Evolutionary conservation across 1,139 yeast genomes (phyloP).

Genomic region (Lodderomyces oxycetoniae): DNA sequence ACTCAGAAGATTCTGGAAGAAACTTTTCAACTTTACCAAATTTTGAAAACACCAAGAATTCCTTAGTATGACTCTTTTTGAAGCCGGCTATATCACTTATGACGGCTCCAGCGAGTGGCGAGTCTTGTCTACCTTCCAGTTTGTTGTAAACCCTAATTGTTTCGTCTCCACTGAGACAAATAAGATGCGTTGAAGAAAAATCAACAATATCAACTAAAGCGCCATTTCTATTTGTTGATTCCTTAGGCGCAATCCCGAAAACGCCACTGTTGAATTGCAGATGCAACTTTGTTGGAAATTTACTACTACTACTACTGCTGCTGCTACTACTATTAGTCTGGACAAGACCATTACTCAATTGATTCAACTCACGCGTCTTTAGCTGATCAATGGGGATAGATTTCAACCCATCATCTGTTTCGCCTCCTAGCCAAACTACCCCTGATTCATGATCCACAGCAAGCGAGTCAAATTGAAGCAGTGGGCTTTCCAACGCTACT

Average conservation of each 20-base stretch:
- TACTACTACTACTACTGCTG: too few relatives aligned
- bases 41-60: slow-evolving; percentile 37
- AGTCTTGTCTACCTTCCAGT: slow-evolving; percentile 2
- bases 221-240: neutral
- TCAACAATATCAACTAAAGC: slow-evolving; percentile 13
- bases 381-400: neutral
- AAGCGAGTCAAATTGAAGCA: slow-evolving; percentile 13
- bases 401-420: neutral
- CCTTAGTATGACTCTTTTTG: slow-evolving; percentile 25
- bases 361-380: neutral
- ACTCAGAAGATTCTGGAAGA: slow-evolving; percentile 13
- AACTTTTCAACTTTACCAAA: slow-evolving; percentile 31
- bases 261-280: slow-evolving; percentile 14
- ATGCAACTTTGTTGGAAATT: slow-evolving; percentile 13
- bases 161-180: slow-evolving; percentile 29
- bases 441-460: slow-evolving; percentile 22
- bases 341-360: neutral
- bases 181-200: slow-evolving; percentile 18
- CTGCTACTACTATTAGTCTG: too few relatives aligned
- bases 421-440: slow-evolving; percentile 20
- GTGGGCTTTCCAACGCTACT: slow-evolving; percentile 17
- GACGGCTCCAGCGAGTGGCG: slow-evolving; percentile 29
- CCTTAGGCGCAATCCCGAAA: slow-evolving; percentile 3
- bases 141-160: slow-evolving; percentile 25
- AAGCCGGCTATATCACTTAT: slow-evolving; percentile 35